Percentiles rank a stretch among this genome's conserved stretches.
Evolutionary conservation across 306 rosid species (phyloP).

Genomic region (Sophora flavescens): DNA sequence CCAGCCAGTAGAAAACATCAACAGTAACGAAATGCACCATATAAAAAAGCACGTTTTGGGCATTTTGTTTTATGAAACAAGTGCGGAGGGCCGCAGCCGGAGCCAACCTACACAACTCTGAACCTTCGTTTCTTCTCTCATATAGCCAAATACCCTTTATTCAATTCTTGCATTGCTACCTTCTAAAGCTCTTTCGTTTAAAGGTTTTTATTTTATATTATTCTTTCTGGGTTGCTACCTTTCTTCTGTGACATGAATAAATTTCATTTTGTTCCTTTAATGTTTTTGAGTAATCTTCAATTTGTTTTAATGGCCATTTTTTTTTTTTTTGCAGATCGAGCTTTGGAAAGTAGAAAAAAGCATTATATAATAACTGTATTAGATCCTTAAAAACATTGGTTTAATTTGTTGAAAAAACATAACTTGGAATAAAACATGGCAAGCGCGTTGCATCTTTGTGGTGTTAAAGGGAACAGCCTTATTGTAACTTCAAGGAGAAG

Average conservation of each 20-base stretch:
- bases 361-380: neutral
- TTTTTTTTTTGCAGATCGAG: conserved; percentile 39
- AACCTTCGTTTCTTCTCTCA: neutral
- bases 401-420: conserved; percentile 61
- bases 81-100: conserved; percentile 50
- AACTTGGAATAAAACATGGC: conserved; percentile 52
- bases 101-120: neutral
- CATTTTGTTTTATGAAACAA: too few species aligned
- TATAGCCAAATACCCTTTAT: neutral
- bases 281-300: neutral
- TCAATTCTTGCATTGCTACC: conserved; percentile 1
- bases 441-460: conserved; percentile 54
- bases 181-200: conserved; percentile 41
- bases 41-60: conserved; percentile 17
- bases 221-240: too few species aligned
- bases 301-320: neutral
- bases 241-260: neutral
- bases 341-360: conserved; percentile 30
- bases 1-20: neutral
- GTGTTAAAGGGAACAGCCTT: conserved; percentile 46
- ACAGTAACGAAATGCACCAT: neutral
- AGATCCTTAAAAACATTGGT: conserved; percentile 34
- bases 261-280: neutral
- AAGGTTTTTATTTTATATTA: conserved; percentile 30
- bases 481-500: conserved; percentile 30